These are phyloP conservation scores for Haplosporangium gracile DNA, from an alignment of 192 early-diverging fungal genomes.

Conservation along the genomic window DNA sequence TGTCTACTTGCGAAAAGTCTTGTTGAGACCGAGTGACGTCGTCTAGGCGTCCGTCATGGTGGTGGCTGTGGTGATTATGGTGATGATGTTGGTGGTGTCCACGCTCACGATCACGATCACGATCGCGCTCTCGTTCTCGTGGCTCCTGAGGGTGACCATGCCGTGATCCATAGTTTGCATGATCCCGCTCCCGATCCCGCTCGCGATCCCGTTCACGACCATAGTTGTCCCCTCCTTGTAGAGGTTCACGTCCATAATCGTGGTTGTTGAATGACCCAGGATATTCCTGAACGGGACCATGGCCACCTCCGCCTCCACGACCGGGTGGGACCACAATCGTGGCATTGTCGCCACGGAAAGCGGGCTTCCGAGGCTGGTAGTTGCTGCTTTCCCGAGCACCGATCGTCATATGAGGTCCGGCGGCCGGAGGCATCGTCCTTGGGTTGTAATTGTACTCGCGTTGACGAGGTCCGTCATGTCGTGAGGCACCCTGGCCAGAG, in stretches of 20 bases:
- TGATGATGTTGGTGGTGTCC: neutral
- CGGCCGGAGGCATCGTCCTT: constrained; percentile 1
- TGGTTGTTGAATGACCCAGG: neutral
- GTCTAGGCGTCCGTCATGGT: constrained; percentile 20
- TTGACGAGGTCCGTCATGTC: constrained; percentile 13
- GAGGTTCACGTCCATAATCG: constrained; percentile 19
- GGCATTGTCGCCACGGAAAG: constrained; percentile 20
- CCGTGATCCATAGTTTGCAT: neutral
- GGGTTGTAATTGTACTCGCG: constrained; percentile 27
- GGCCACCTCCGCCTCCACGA: constrained; percentile 13
- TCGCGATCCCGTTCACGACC: constrained; percentile 26
- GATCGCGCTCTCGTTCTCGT: neutral
- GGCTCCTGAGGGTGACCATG: constrained; percentile 13
- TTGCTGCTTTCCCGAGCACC: constrained; percentile 37
- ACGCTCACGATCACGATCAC: constrained; percentile 11
- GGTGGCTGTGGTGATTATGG: neutral
- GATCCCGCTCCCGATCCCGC: neutral
- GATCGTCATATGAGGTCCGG: constrained; percentile 21
- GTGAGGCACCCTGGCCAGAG: neutral
- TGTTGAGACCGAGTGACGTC: constrained; percentile 20
- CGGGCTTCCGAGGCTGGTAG: constrained; percentile 30
- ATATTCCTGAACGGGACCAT: neutral
- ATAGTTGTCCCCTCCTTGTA: constrained; percentile 5
- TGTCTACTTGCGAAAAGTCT: constrained; percentile 26
- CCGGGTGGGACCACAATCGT: constrained; percentile 1